Percentiles rank a stretch among this genome's conserved stretches.
Evolutionary conservation across 805 yeast genomes (phyloP).

Genomic region (Candida dajiaensis): DNA sequence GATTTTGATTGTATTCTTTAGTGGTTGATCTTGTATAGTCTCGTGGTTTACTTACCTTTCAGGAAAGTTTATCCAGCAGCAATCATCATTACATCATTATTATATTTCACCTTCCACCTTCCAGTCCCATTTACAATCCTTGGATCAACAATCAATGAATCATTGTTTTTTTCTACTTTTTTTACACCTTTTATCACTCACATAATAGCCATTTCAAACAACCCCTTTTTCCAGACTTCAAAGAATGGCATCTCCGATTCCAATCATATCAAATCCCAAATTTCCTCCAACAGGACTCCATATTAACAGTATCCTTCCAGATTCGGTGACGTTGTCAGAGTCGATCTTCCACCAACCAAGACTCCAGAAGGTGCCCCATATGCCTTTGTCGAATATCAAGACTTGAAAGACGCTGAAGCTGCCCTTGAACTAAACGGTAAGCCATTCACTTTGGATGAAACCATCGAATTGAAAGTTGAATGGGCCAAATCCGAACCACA

Average conservation of each 20-base stretch:
- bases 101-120: neutral
- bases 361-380: slow-evolving; percentile 52
- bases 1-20: neutral
- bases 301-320: slow-evolving; percentile 24
- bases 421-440: slow-evolving; percentile 45
- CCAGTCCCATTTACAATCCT: neutral
- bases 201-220: neutral
- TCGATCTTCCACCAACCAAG: slow-evolving; percentile 60
- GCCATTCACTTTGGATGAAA: slow-evolving; percentile 35
- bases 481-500: slow-evolving; percentile 52
- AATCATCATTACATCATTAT: neutral
- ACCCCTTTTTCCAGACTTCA: neutral
- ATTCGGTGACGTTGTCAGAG: slow-evolving; percentile 50
- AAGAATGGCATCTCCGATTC: neutral
- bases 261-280: neutral
- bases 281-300: neutral
- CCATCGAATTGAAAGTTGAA: slow-evolving; percentile 41
- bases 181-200: neutral
- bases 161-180: too few species aligned
- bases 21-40: neutral
- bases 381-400: slow-evolving; percentile 58
- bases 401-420: slow-evolving; percentile 45
- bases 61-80: neutral
- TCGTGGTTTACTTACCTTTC: neutral
- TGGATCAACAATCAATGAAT: neutral